Evolutionary conservation across 441 rosid species (phyloP).

Genomic region (Daphne laureola): DNA sequence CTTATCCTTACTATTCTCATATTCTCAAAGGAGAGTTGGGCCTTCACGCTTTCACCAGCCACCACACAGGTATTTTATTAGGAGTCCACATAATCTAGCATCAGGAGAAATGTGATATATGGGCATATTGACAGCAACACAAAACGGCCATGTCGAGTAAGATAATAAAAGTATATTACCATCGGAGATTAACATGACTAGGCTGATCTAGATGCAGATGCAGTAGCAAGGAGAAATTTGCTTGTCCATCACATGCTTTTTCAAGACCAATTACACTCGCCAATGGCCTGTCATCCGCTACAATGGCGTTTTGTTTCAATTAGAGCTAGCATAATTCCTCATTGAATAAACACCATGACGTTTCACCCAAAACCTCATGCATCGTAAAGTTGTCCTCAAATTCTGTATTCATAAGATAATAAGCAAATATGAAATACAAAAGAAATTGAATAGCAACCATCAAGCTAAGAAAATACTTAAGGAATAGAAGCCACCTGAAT

Average conservation of each 20-base stretch:
- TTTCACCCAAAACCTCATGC: conserved; percentile 97
- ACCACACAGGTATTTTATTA: conserved; percentile 63
- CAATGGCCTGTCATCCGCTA: too few relatives aligned
- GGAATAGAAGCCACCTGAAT: conserved; percentile 55
- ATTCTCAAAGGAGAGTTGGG: conserved; percentile 48
- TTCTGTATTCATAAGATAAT: conserved; percentile 36
- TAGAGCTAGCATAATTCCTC: too few relatives aligned
- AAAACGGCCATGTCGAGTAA: conserved; percentile 11
- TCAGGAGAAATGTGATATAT: conserved; percentile 45
- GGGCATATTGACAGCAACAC: conserved; percentile 17
- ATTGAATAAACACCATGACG: conserved; percentile 95
- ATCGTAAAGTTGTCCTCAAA: conserved; percentile 83
- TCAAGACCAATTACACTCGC: too few relatives aligned
- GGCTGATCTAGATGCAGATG: background rate
- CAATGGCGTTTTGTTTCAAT: too few relatives aligned
- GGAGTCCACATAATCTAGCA: conserved; percentile 57
- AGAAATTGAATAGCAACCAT: background rate
- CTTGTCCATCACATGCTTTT: too few relatives aligned
- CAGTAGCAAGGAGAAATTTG: conserved; percentile 16
- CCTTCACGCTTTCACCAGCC: conserved; percentile 56
- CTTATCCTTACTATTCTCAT: conserved; percentile 12
- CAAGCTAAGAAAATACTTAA: conserved; percentile 4
- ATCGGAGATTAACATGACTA: conserved; percentile 25
- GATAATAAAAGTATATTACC: conserved; percentile 20
- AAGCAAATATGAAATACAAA: conserved; percentile 14